Percentiles rank a stretch among this genome's conserved stretches.
phyloP scores from a whole-genome alignment of 2,329 filamentous ascomycete genomes.

The Penicillium olsonii region DNA sequence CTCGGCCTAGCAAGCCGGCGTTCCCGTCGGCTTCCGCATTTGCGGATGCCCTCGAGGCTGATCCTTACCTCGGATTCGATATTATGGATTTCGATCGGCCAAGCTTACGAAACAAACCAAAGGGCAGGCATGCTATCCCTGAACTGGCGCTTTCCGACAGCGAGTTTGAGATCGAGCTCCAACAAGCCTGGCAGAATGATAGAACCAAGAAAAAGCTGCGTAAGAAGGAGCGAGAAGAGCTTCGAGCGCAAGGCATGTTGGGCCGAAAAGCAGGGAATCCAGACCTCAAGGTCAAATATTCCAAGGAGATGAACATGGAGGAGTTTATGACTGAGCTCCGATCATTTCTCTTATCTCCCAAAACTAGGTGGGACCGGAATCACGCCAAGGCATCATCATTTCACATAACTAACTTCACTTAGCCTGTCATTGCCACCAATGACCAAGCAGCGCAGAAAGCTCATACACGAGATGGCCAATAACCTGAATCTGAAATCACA shows the following conservation, averaged over 20 bases:
- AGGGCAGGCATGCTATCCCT: slow-evolving; percentile 59
- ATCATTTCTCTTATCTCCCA: slow-evolving; percentile 65
- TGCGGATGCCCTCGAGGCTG: slow-evolving; percentile 59
- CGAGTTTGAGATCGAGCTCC: slow-evolving; percentile 64
- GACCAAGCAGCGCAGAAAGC: slow-evolving; percentile 73
- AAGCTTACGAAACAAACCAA: slow-evolving; percentile 65
- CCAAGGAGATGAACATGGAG: slow-evolving; percentile 67
- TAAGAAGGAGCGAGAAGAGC: slow-evolving; percentile 69
- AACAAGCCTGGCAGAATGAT: slow-evolving; percentile 66
- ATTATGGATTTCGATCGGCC: slow-evolving; percentile 80
- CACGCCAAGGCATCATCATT: slow-evolving; percentile 13
- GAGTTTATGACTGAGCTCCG: slow-evolving; percentile 73
- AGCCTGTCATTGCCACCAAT: slow-evolving; percentile 81
- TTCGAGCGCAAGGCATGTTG: slow-evolving; percentile 66
- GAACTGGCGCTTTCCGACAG: slow-evolving; percentile 64
- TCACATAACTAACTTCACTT: slow-evolving; percentile 11
- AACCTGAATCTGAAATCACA: slow-evolving; percentile 79
- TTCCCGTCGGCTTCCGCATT: slow-evolving; percentile 60
- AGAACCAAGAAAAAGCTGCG: slow-evolving; percentile 69
- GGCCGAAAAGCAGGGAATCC: slow-evolving; percentile 57
- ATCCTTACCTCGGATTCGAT: slow-evolving; percentile 71
- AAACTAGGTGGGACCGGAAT: slow-evolving; percentile 60
- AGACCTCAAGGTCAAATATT: slow-evolving; percentile 70
- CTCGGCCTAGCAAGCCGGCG: slow-evolving; percentile 16
- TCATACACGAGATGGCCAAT: slow-evolving; percentile 76